phyloP scores from a whole-genome alignment of 805 yeast species.

The Starmerella gropengiesseri region DNA sequence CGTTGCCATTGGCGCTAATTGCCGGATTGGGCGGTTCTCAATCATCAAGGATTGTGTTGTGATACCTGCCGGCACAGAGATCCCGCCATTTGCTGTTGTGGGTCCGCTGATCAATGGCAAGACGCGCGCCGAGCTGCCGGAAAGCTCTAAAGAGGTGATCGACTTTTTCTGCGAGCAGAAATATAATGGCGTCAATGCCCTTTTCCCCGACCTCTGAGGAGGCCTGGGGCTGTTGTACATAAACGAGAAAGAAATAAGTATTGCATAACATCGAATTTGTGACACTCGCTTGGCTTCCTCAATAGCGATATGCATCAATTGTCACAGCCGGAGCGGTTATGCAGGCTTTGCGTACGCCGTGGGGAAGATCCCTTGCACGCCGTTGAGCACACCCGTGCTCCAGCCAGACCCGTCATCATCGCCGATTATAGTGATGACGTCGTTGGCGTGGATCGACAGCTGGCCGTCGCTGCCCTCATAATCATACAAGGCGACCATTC shows the following conservation, averaged over 20 bases:
- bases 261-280: too few relatives aligned
- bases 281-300: not conserved
- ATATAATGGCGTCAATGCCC: slow-evolving; percentile 25
- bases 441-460: slow-evolving; percentile 60
- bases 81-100: slow-evolving; percentile 31
- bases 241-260: too few relatives aligned
- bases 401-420: slow-evolving; percentile 78
- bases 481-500: slow-evolving; percentile 53
- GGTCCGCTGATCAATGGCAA: slow-evolving; percentile 25
- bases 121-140: slow-evolving; percentile 26
- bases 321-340: not conserved
- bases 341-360: slow-evolving; percentile 47
- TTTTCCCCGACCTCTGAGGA: slow-evolving; percentile 9
- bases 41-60: slow-evolving; percentile 33
- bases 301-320: not conserved
- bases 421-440: slow-evolving; percentile 50
- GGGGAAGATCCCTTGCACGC: slow-evolving; percentile 62
- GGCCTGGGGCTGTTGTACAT: not conserved
- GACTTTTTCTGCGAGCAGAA: slow-evolving; percentile 26
- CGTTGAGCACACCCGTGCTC: slow-evolving; percentile 81
- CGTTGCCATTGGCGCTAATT: slow-evolving; percentile 30
- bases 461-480: slow-evolving; percentile 72
- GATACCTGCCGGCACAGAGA: slow-evolving; percentile 26
- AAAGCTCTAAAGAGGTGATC: slow-evolving; percentile 26
- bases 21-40: slow-evolving; percentile 30